phyloP scores from a whole-genome alignment of 2,329 filamentous ascomycete genomes.

The Emmonsia crescens region DNA sequence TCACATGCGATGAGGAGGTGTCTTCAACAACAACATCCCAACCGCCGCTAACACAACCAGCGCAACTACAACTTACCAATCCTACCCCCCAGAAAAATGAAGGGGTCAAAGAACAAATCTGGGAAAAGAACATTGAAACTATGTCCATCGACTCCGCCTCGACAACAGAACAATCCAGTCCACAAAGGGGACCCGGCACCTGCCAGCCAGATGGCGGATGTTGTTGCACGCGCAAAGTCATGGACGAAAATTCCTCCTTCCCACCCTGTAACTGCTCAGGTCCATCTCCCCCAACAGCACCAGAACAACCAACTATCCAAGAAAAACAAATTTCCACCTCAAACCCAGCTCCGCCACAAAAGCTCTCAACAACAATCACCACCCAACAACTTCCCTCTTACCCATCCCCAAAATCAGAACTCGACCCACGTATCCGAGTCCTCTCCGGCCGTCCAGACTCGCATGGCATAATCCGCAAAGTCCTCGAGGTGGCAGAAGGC shows the following conservation, averaged over 20 bases:
- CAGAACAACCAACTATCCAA: slow-evolving; percentile 3
- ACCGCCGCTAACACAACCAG: neutral
- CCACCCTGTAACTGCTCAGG: slow-evolving; percentile 30
- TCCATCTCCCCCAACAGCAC: slow-evolving; percentile 12
- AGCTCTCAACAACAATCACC: neutral
- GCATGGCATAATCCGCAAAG: slow-evolving; percentile 41
- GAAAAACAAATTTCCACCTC: slow-evolving; percentile 11
- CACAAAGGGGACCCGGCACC: slow-evolving; percentile 5
- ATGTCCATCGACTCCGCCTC: slow-evolving; percentile 17
- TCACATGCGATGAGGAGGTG: slow-evolving; percentile 42
- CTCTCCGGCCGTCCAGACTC: slow-evolving; percentile 44
- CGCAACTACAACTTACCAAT: neutral
- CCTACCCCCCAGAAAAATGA: neutral
- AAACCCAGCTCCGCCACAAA: slow-evolving; percentile 13
- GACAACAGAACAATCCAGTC: slow-evolving; percentile 7
- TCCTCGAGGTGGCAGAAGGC: slow-evolving; percentile 48
- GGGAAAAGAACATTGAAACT: slow-evolving; percentile 13
- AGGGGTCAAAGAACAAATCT: neutral
- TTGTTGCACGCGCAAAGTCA: slow-evolving; percentile 40
- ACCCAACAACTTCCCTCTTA: neutral
- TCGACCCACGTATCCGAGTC: slow-evolving; percentile 22
- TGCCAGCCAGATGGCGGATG: slow-evolving; percentile 29
- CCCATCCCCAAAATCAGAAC: slow-evolving; percentile 10
- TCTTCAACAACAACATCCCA: slow-evolving; percentile 1
- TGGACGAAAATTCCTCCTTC: slow-evolving; percentile 33